These are phyloP conservation scores for Carex arenaria DNA, from an alignment of 202 grass and related monocot genomes.

Conservation along the genomic window DNA sequence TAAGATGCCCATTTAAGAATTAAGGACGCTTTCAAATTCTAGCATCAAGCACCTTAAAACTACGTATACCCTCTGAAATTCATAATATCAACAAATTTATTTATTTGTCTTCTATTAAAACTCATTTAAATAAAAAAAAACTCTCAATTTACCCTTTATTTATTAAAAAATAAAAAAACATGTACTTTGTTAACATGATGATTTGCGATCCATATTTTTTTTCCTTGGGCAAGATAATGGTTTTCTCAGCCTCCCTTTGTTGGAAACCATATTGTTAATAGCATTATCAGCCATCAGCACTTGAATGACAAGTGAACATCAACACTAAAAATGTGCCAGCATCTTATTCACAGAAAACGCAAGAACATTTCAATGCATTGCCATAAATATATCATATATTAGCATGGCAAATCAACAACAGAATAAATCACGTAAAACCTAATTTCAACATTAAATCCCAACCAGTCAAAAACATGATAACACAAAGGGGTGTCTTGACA, in stretches of 20 bases:
- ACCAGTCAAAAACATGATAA: background rate
- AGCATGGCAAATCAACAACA: background rate
- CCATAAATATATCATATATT: background rate
- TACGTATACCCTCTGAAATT: no score
- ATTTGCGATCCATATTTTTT: no score
- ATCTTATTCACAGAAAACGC: background rate
- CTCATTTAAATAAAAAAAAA: no score
- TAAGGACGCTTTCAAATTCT: no score
- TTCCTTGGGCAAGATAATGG: no score
- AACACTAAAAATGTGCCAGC: background rate
- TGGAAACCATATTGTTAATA: background rate
- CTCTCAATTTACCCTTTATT: no score
- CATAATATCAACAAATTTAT: no score
- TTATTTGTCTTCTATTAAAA: no score
- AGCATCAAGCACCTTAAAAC: no score
- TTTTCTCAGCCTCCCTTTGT: background rate
- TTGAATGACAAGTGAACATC: background rate
- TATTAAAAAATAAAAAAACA: no score
- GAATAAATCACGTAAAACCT: background rate
- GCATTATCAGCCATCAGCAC: background rate
- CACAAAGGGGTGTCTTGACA: background rate
- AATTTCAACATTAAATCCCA: background rate
- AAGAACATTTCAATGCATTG: background rate
- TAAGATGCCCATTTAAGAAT: no score
- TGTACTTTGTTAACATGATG: no score